A percentile compares a stretch with the other conserved stretches of the same genome.
Conservation (phyloP, 228 moss, liverwort and hornwort genomes). For the Sphagnum fallax region DNA sequence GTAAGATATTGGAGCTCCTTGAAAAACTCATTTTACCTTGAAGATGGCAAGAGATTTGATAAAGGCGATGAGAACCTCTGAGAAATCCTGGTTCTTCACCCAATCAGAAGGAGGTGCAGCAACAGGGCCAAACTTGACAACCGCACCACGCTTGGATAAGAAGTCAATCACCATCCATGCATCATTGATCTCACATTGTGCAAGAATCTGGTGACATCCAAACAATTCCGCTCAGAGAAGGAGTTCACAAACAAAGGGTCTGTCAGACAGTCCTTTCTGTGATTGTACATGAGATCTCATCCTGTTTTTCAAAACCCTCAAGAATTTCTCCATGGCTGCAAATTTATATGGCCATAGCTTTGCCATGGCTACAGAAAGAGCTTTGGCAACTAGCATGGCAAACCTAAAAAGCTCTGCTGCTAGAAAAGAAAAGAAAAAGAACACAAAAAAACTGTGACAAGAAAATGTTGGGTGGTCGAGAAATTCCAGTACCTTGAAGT, state of each 20-base stretch:
- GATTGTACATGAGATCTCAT: neutral
- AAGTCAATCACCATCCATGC: constrained; percentile 5
- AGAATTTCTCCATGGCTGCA: neutral
- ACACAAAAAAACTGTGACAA: no score
- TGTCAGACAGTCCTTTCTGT: neutral
- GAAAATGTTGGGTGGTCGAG: no score
- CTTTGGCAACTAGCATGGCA: no score
- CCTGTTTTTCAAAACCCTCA: neutral
- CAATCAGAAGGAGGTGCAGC: constrained; percentile 7
- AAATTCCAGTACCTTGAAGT: constrained; percentile 10
- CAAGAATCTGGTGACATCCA: neutral
- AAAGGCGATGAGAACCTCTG: constrained; percentile 8
- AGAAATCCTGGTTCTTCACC: neutral
- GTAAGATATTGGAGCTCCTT: no score
- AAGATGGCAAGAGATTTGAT: constrained; percentile 9
- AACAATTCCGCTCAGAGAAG: neutral
- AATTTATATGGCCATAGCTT: neutral
- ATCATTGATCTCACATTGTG: constrained; percentile 12
- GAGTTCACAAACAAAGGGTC: neutral
- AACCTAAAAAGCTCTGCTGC: no score
- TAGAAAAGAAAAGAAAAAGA: no score
- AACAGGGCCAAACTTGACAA: constrained; percentile 8
- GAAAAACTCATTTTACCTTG: constrained; percentile 7
- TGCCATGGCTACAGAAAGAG: neutral
- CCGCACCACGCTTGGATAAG: constrained; percentile 16